Evolutionary conservation across 2,329 filamentous ascomycete genomes (phyloP).

Genomic region (Coleophoma crateriformis): DNA sequence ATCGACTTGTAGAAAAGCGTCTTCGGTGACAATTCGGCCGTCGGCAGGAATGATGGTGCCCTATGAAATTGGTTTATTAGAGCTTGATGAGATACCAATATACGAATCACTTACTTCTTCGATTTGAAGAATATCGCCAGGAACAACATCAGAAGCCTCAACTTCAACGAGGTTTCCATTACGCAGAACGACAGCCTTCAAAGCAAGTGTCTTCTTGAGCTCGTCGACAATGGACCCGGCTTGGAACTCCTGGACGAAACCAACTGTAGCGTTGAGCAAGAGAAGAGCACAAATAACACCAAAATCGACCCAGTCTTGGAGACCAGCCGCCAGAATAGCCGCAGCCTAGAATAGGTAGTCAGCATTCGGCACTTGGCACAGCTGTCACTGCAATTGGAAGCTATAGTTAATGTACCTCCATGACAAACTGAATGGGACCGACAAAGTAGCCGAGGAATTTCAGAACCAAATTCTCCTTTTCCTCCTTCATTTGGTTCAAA

Average conservation of each 20-base stretch:
- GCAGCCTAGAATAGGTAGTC: slow-evolving; percentile 38
- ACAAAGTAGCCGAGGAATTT: slow-evolving; percentile 82
- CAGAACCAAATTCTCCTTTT: slow-evolving; percentile 77
- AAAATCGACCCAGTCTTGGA: slow-evolving; percentile 88
- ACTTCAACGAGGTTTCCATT: slow-evolving; percentile 73
- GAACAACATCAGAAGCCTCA: slow-evolving; percentile 78
- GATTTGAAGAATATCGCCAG: slow-evolving; percentile 83
- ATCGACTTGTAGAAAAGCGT: slow-evolving; percentile 83
- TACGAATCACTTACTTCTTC: slow-evolving; percentile 53
- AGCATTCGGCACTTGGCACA: too few relatives aligned
- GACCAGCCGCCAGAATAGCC: slow-evolving; percentile 74
- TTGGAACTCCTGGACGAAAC: slow-evolving; percentile 86
- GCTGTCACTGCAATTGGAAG: not conserved
- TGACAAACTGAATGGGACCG: slow-evolving; percentile 88
- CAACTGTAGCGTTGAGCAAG: slow-evolving; percentile 77
- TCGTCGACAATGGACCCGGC: slow-evolving; percentile 87
- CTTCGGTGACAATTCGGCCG: slow-evolving; percentile 77
- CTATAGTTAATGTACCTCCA: slow-evolving; percentile 60
- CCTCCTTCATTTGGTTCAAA: slow-evolving; percentile 86
- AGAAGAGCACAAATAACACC: slow-evolving; percentile 84
- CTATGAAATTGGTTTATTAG: slow-evolving; percentile 23
- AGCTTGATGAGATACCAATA: not conserved
- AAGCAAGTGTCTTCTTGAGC: slow-evolving; percentile 82
- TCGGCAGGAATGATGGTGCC: slow-evolving; percentile 90
- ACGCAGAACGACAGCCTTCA: slow-evolving; percentile 83